These are phyloP conservation scores for Monosporozyma servazzii DNA, from an alignment of 805 yeast species.

Conservation along the genomic window DNA sequence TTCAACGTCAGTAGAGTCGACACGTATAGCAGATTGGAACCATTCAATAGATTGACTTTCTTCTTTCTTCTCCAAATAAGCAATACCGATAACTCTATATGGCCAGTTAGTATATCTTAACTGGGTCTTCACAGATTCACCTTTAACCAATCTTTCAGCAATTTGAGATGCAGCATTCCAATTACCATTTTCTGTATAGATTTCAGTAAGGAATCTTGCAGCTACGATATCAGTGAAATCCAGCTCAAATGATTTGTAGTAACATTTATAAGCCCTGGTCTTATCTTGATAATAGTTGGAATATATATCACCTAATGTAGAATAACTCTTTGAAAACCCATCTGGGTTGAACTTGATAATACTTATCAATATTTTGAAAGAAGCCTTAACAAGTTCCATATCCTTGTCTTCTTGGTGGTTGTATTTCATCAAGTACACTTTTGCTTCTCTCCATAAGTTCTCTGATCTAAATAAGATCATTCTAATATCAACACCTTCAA, in stretches of 20 bases:
- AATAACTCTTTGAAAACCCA: constrained; percentile 68
- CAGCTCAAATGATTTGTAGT: constrained; percentile 79
- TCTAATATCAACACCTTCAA: constrained; percentile 43
- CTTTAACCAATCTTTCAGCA: constrained; percentile 53
- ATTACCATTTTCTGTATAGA: constrained; percentile 56
- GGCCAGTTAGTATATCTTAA: constrained; percentile 66
- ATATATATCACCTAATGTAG: constrained; percentile 73
- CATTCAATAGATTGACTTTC: constrained; percentile 76
- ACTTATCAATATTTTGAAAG: constrained; percentile 49
- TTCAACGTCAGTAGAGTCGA: constrained; percentile 55
- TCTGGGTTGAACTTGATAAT: constrained; percentile 56
- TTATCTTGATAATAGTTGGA: constrained; percentile 47
- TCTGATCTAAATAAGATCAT: constrained; percentile 50
- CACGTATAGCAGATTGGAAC: constrained; percentile 78
- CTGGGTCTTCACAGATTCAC: constrained; percentile 49
- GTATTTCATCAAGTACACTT: constrained; percentile 39
- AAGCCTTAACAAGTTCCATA: constrained; percentile 31
- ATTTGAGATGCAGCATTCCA: constrained; percentile 82
- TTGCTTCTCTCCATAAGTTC: constrained; percentile 66
- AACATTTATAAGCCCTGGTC: constrained; percentile 73
- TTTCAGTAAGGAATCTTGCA: constrained; percentile 60
- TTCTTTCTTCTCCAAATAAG: constrained; percentile 59
- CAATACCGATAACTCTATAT: constrained; percentile 74
- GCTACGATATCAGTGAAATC: constrained; percentile 69
- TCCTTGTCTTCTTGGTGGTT: constrained; percentile 13